A percentile compares a stretch with the other conserved stretches of the same genome.
phyloP scores from a whole-genome alignment of 2,329 filamentous ascomycete genomes.

The Fusarium poae region DNA sequence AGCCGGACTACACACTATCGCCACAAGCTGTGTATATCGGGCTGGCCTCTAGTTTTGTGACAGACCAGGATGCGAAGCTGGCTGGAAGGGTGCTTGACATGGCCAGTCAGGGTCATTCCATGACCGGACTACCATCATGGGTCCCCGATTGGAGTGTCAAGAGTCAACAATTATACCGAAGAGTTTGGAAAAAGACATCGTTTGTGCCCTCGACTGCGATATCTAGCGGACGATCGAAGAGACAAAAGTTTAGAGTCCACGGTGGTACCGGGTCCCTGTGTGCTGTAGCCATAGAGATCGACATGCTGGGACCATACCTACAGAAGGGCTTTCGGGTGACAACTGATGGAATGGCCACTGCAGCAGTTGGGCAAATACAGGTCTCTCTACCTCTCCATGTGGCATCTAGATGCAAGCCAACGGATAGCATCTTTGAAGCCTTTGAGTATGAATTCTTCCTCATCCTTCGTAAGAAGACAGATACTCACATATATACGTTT shows the following conservation, averaged over 20 bases:
- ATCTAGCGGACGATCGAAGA: background rate
- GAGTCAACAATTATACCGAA: background rate
- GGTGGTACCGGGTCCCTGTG: background rate
- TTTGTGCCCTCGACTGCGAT: background rate
- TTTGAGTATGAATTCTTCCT: background rate
- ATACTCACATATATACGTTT: background rate
- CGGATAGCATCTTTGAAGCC: background rate
- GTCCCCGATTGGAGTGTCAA: conserved; percentile 8
- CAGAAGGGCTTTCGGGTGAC: background rate
- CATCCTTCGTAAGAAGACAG: background rate
- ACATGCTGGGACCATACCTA: background rate
- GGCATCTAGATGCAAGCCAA: background rate
- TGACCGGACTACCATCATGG: background rate
- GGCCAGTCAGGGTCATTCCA: background rate
- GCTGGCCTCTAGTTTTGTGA: background rate
- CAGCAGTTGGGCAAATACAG: background rate
- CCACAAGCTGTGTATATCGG: conserved; percentile 4
- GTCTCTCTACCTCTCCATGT: background rate
- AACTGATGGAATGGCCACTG: background rate
- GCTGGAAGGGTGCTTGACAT: background rate
- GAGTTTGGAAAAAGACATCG: background rate
- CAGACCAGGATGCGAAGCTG: rapidly evolving
- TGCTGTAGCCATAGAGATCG: background rate
- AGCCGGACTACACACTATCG: background rate
- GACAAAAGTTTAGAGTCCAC: background rate